Evolutionary conservation across 345 rosid species (phyloP).

Genomic region (Aquilaria malaccensis): DNA sequence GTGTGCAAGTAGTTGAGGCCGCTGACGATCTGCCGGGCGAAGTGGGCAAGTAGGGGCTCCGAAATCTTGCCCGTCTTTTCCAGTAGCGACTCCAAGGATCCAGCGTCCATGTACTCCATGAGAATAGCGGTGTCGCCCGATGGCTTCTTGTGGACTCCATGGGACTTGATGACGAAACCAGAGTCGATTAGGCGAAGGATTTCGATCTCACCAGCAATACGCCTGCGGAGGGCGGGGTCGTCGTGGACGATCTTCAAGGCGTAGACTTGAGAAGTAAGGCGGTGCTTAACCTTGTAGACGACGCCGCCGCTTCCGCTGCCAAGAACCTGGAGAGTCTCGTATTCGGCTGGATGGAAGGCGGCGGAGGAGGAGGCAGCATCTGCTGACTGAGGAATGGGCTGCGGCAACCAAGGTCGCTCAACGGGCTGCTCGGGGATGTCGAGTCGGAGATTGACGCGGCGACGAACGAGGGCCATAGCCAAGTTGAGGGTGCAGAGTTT

Average conservation of each 20-base stretch:
- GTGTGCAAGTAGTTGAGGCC: conserved; percentile 58
- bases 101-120: conserved; percentile 76
- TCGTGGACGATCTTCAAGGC: conserved; percentile 61
- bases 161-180: conserved; percentile 45
- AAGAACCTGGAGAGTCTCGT: conserved; percentile 53
- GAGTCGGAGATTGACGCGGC: conserved; percentile 71
- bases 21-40: conserved; percentile 49
- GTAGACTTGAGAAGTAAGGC: conserved; percentile 37
- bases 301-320: conserved; percentile 79
- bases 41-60: background rate
- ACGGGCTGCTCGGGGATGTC: conserved; percentile 39
- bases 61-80: conserved; percentile 32
- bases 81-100: conserved; percentile 48
- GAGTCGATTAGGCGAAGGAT: conserved; percentile 49
- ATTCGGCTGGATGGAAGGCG: conserved; percentile 30
- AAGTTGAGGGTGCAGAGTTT: no score
- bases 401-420: conserved; percentile 5
- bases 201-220: background rate
- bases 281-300: conserved; percentile 57
- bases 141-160: conserved; percentile 48
- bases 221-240: conserved; percentile 57
- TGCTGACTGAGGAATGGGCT: conserved; percentile 32
- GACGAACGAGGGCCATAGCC: conserved; percentile 51
- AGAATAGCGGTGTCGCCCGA: conserved; percentile 52
- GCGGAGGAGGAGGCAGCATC: conserved; percentile 12